These are phyloP conservation scores for Rosa persica DNA, from an alignment of 306 rosid species.

Conservation along the genomic window DNA sequence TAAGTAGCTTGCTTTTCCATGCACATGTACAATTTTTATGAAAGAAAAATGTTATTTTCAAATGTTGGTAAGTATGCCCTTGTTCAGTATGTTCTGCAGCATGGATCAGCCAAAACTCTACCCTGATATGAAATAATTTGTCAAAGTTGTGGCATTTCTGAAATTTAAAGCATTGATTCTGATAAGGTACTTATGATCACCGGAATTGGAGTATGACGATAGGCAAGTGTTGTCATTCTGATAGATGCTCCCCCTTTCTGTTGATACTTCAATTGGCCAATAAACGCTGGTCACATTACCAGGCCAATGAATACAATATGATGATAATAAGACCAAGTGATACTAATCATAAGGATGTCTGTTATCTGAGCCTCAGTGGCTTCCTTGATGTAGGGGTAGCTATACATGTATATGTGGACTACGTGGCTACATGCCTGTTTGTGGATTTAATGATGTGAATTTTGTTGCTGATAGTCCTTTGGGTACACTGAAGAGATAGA, in stretches of 20 bases:
- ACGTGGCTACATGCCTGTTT: no score
- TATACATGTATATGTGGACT: no score
- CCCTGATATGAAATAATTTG: neutral
- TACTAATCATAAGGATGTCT: neutral
- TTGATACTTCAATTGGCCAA: neutral
- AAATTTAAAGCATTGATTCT: neutral
- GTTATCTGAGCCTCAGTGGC: neutral
- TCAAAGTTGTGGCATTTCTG: neutral
- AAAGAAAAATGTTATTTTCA: neutral
- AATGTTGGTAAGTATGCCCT: neutral
- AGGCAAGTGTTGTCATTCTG: neutral
- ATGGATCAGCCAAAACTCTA: neutral
- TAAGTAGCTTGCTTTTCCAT: conserved; percentile 16
- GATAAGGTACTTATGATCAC: neutral
- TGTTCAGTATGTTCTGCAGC: neutral
- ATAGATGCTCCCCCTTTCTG: neutral
- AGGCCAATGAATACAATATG: neutral
- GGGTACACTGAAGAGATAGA: no score
- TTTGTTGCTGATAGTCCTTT: no score
- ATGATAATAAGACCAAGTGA: neutral
- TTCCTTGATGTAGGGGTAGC: neutral
- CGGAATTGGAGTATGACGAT: neutral
- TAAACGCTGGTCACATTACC: neutral
- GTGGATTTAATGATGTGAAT: no score
- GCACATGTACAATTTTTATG: neutral